These are phyloP conservation scores for Spathaspora arborariae DNA, from an alignment of 805 yeast species.

Conservation along the genomic window DNA sequence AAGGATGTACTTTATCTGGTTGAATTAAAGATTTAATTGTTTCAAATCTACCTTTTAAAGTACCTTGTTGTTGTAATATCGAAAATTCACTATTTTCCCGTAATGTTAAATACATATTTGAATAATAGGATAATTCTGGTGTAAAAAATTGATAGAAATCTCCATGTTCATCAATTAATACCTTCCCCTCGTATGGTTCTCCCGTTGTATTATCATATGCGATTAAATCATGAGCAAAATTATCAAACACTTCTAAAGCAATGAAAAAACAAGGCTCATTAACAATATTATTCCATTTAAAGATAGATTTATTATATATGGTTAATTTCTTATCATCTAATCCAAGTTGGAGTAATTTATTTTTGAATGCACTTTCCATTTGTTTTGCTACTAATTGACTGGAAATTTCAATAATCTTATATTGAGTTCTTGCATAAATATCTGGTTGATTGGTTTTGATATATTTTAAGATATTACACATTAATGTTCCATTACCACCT, in stretches of 20 bases:
- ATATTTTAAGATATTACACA: slow-evolving; percentile 69
- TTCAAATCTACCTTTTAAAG: slow-evolving; percentile 19
- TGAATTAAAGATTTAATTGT: slow-evolving; percentile 23
- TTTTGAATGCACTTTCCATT: slow-evolving; percentile 29
- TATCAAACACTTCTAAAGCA: slow-evolving; percentile 81
- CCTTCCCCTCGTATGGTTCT: slow-evolving; percentile 74
- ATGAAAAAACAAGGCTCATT: slow-evolving; percentile 70
- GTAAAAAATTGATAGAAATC: slow-evolving; percentile 73
- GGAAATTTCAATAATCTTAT: slow-evolving; percentile 71
- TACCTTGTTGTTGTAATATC: slow-evolving; percentile 23
- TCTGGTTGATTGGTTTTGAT: slow-evolving; percentile 64
- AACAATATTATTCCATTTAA: slow-evolving; percentile 64
- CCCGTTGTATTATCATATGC: slow-evolving; percentile 68
- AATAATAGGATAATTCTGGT: slow-evolving; percentile 56
- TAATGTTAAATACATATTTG: slow-evolving; percentile 51
- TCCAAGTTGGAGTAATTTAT: slow-evolving; percentile 31
- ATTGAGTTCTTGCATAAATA: slow-evolving; percentile 63
- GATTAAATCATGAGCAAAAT: slow-evolving; percentile 76
- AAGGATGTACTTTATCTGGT: slow-evolving; percentile 51
- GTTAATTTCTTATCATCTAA: slow-evolving; percentile 57
- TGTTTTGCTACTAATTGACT: slow-evolving; percentile 59
- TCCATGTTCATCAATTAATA: slow-evolving; percentile 65
- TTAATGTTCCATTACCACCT: slow-evolving; percentile 85
- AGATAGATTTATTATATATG: slow-evolving; percentile 69
- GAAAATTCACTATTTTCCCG: slow-evolving; percentile 46